These are phyloP conservation scores for Cyberlindnera xishuangbannaensis DNA, from an alignment of 805 yeast species.

Conservation along the genomic window DNA sequence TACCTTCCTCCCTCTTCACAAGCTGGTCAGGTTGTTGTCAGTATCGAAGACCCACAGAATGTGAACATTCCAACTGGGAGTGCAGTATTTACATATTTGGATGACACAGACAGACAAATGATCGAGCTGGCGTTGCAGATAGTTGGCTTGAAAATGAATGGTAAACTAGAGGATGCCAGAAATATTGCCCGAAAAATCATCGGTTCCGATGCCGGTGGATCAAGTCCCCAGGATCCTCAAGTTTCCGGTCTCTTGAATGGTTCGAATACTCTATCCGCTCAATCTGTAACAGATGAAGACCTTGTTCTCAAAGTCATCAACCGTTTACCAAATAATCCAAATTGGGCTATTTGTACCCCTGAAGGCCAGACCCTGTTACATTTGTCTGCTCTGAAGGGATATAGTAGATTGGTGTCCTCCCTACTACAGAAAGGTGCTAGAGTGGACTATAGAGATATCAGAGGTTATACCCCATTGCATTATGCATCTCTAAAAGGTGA, in stretches of 20 bases:
- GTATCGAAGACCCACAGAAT: conserved; percentile 55
- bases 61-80: conserved; percentile 14
- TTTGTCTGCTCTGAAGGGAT: conserved; percentile 74
- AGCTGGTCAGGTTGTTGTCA: conserved; percentile 88
- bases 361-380: conserved; percentile 90
- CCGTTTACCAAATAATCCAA: conserved; percentile 64
- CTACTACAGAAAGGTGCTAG: conserved; percentile 63
- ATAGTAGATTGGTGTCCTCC: conserved; percentile 51
- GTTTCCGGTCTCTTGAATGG: too few species aligned
- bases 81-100: conserved; percentile 77
- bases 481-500: conserved; percentile 77
- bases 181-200: conserved; percentile 90
- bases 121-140: conserved; percentile 94
- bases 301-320: conserved; percentile 48
- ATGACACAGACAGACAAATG: conserved; percentile 91
- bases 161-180: conserved; percentile 89
- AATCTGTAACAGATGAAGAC: conserved; percentile 29
- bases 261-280: conserved; percentile 3
- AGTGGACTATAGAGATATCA: conserved; percentile 66
- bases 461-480: conserved; percentile 84
- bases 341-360: conserved; percentile 73
- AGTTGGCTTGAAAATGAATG: conserved; percentile 95
- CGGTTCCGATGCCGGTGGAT: conserved; percentile 49
- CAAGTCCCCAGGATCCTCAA: too few species aligned
- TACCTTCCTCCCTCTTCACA: conserved; percentile 86